Conservation (phyloP, 257 asterid species). For the Solanum chmielewskii region DNA sequence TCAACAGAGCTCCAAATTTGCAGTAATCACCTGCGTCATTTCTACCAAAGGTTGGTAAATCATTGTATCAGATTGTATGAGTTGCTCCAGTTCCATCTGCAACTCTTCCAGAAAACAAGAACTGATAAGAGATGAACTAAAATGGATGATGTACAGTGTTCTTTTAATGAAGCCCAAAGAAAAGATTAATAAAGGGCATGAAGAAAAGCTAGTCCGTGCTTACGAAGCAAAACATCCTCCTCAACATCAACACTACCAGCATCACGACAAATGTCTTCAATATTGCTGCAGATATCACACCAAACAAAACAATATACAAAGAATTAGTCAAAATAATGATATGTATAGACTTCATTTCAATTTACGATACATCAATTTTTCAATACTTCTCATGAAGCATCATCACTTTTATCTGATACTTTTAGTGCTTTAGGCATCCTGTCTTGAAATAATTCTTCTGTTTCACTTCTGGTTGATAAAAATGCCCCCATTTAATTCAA, state of each 20-base stretch:
- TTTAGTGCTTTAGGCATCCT: neutral
- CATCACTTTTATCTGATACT: neutral
- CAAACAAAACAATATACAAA: constrained; percentile 9
- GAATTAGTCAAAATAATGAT: neutral
- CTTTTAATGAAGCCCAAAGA: neutral
- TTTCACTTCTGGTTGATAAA: neutral
- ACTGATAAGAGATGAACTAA: constrained; percentile 5
- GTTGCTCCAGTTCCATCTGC: constrained; percentile 62
- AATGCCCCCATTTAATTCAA: neutral
- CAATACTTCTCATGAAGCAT: neutral
- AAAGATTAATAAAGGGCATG: neutral
- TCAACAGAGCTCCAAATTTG: neutral
- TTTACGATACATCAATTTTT: neutral
- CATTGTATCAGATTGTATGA: constrained; percentile 37
- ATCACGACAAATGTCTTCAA: constrained; percentile 94
- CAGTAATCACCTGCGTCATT: constrained; percentile 57
- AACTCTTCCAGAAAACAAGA: constrained; percentile 38
- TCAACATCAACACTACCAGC: constrained; percentile 82
- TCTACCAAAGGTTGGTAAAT: constrained; percentile 79
- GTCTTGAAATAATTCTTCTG: neutral
- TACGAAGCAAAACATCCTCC: constrained; percentile 67
- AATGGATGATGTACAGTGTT: neutral
- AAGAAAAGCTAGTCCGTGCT: constrained; percentile 18
- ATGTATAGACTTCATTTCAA: neutral
- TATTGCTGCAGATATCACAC: constrained; percentile 42